Conservation (phyloP, 1,284 basidiomycete species). For the Puccinia novopanici region DNA sequence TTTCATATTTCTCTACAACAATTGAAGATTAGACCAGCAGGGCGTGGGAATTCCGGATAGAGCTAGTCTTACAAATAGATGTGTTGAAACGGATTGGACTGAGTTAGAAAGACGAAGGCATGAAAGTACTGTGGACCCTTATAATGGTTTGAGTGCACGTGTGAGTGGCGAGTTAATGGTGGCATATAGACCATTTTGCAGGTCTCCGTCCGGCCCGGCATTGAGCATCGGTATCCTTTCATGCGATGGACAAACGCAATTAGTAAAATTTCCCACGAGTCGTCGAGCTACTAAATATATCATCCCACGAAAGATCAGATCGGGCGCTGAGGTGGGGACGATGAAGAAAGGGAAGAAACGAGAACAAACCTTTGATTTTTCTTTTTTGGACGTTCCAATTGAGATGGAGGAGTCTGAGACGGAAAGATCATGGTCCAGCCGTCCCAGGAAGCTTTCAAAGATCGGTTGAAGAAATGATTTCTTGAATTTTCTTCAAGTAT, state of each 20-base stretch:
- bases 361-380: not conserved
- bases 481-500: constrained; percentile 23
- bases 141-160: not conserved
- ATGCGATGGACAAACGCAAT: not conserved
- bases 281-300: not conserved
- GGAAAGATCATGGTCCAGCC: not conserved
- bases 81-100: not conserved
- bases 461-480: constrained; percentile 22
- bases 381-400: not conserved
- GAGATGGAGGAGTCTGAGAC: not conserved
- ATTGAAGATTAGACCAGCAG: not conserved
- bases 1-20: not conserved
- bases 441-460: not conserved
- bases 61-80: not conserved
- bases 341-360: not conserved
- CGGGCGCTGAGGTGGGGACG: not conserved
- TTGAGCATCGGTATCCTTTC: not conserved
- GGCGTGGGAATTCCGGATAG: not conserved
- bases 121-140: not conserved
- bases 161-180: not conserved
- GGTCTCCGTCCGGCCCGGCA: not conserved
- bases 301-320: not conserved
- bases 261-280: not conserved
- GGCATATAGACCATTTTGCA: not conserved
- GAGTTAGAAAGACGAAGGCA: not conserved